Base-by-base conservation (phyloP, 108 stramenopile genomes). In the Epithemia pelagica region DNA sequence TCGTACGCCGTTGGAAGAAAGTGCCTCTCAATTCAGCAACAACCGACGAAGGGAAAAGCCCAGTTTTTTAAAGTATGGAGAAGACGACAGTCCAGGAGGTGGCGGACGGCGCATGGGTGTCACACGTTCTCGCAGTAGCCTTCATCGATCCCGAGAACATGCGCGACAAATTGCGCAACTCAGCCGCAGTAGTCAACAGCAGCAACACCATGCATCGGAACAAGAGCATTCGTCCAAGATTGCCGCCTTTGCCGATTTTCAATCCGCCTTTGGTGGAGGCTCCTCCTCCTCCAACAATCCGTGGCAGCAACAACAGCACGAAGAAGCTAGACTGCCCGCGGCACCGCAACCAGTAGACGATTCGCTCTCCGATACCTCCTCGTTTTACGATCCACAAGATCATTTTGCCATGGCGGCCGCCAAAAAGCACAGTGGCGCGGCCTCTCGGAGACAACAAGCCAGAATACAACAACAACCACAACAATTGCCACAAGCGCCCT, bases 221-320 rank as follows among this genome's bases (percentile, higher is more conserved):
- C 7, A 5, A 26, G 15, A 26, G 8, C 56, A 7, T 21, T 26
- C 22, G 7, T 58, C 56, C 56, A 58, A 27, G 8, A 26, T 58
- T 58, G 56, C 25, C 25, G 56, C 22, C 22, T 58, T 58, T 58
- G 56, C 56, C 56, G 56, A 58, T 58, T 58, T 58, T 27, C 26
- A 23, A 27, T 58, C 56, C 8, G 56, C 56, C 56, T 58, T 58
- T 58, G 56, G 56, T 26, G 22, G 15, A 7, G 8, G 7, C 56
- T 18, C 56, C 25, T 18, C 56, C 26, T 7, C 7, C 56, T 18
- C 18, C 26, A 27, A 23, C 21, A 58, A 46, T 15, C 15, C 18
- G 5, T 7, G 56, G 21, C 56, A 26, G 5, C 18, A 8, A 19
- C 56, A 26, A 58, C 56, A 27, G 21, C 56, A 26, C 18, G 18